These are phyloP conservation scores for Zarea fungicola DNA, from an alignment of 2,329 filamentous ascomycete species.

Conservation along the genomic window DNA sequence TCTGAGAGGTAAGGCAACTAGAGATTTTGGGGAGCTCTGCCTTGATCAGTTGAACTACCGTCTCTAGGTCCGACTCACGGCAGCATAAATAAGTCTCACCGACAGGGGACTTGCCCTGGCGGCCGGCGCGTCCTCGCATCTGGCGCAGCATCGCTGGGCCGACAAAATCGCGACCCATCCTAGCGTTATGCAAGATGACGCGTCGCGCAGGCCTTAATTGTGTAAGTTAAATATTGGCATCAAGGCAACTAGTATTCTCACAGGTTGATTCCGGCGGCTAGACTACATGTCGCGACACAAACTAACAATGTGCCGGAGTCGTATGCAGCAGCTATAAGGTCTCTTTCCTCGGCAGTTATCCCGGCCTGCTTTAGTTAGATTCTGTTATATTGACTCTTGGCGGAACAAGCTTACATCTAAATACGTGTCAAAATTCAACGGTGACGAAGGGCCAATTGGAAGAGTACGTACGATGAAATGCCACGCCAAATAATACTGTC, in stretches of 20 bases:
- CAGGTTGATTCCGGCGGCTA: conserved; percentile 79
- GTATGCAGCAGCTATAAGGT: conserved; percentile 65
- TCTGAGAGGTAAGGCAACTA: conserved; percentile 64
- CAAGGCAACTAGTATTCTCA: conserved; percentile 19
- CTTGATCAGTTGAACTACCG: conserved; percentile 64
- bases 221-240: conserved; percentile 14
- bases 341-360: conserved; percentile 69
- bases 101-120: conserved; percentile 72
- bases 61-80: conserved; percentile 60
- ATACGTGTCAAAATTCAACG: neutral
- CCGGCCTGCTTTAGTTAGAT: conserved; percentile 47
- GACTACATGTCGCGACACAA: conserved; percentile 70
- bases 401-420: conserved; percentile 33
- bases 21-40: conserved; percentile 65
- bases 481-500: conserved; percentile 62
- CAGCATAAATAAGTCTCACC: conserved; percentile 77
- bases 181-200: conserved; percentile 69
- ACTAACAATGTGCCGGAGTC: conserved; percentile 63
- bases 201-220: conserved; percentile 52
- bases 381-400: neutral
- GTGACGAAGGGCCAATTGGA: neutral
- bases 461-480: conserved; percentile 60
- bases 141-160: conserved; percentile 74
- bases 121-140: conserved; percentile 72
- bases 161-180: conserved; percentile 72